A percentile compares a stretch with the other conserved stretches of the same genome.
These are phyloP conservation scores for Mortierella polycephala DNA, from an alignment of 371 early-diverging fungal genomes.

Conservation along the genomic window DNA sequence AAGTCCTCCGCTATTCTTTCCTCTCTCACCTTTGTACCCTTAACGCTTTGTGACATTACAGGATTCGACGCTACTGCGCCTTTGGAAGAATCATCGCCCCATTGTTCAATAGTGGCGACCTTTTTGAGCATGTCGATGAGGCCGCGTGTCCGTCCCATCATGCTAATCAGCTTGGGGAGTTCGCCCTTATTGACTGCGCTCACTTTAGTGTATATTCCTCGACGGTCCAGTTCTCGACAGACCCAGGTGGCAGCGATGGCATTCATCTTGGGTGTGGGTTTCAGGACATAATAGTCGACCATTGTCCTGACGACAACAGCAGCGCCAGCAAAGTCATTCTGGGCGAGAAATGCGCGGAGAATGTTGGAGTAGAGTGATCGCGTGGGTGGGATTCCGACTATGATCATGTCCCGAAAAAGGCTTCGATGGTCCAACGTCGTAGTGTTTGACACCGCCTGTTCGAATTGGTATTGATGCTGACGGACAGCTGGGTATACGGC, in stretches of 20 bases:
- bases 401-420: constrained; percentile 50
- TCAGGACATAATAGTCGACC: constrained; percentile 32
- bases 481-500: not conserved
- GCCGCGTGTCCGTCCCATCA: constrained; percentile 39
- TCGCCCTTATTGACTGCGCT: constrained; percentile 14
- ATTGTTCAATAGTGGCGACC: constrained; percentile 1
- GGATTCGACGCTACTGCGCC: not conserved
- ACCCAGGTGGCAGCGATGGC: constrained; percentile 45
- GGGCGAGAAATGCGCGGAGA: constrained; percentile 34
- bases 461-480: constrained; percentile 21
- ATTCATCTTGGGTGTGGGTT: constrained; percentile 47
- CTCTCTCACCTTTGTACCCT: not conserved
- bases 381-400: constrained; percentile 41
- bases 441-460: constrained; percentile 19
- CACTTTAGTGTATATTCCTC: constrained; percentile 9
- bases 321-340: constrained; percentile 37
- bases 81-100: not conserved
- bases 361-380: constrained; percentile 41
- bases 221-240: constrained; percentile 19
- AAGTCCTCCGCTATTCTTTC: not conserved
- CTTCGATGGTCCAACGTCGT: constrained; percentile 18
- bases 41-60: not conserved
- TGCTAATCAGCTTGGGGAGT: constrained; percentile 25
- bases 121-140: constrained; percentile 39
- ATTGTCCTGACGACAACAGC: constrained; percentile 25